Evolutionary conservation across 1,139 yeast species (phyloP).

Genomic region (Magnusiomyces magnusii): DNA sequence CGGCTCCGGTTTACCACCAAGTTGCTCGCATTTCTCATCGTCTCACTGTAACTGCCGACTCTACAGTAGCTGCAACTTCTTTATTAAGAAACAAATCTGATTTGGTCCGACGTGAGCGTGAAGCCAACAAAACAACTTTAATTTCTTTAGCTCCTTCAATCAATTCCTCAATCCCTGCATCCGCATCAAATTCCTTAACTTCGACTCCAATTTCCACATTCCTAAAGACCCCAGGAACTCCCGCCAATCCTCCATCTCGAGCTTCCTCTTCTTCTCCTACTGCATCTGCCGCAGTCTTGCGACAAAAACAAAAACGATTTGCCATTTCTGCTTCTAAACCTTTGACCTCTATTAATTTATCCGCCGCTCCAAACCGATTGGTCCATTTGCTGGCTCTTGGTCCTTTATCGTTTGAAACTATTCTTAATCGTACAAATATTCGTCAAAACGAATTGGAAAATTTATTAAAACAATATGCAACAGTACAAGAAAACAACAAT

Average conservation of each 20-base stretch:
- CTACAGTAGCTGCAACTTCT: constrained; percentile 13
- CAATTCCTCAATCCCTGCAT: neutral
- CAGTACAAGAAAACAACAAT: neutral
- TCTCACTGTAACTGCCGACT: constrained; percentile 18
- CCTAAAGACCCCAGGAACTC: neutral
- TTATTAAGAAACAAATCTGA: constrained; percentile 21
- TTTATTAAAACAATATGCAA: constrained; percentile 29
- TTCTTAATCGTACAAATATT: constrained; percentile 30
- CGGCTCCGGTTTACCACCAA: constrained; percentile 13
- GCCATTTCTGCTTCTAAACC: constrained; percentile 21
- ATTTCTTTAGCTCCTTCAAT: constrained; percentile 9
- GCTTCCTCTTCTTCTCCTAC: neutral
- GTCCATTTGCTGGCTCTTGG: constrained; percentile 34
- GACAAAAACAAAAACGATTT: constrained; percentile 15
- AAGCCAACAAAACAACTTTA: constrained; percentile 23
- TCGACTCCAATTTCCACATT: constrained; percentile 11
- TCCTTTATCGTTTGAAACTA: constrained; percentile 22
- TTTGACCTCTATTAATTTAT: constrained; percentile 24
- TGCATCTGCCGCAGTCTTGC: neutral
- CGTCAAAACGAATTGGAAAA: constrained; percentile 26
- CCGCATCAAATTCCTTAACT: neutral
- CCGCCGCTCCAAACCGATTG: constrained; percentile 29
- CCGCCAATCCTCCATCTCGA: constrained; percentile 1
- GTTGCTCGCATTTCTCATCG: constrained; percentile 25
- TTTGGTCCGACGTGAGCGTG: constrained; percentile 20